Percentiles rank a stretch among this genome's conserved stretches.
These are phyloP conservation scores for Solanum piurae DNA, from an alignment of 257 asterid species.

Conservation along the genomic window DNA sequence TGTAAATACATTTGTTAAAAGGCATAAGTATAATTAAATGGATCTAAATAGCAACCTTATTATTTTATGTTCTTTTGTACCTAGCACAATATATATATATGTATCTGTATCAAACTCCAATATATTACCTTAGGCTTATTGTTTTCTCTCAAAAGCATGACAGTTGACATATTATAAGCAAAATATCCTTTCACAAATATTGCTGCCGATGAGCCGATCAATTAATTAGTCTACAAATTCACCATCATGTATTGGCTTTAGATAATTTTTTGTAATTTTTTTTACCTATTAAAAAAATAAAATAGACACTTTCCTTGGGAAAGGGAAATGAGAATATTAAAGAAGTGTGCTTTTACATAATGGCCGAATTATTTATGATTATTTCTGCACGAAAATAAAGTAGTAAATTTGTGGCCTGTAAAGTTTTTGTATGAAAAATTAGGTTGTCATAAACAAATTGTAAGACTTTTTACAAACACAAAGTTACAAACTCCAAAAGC, in stretches of 20 bases:
- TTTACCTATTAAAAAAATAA: no score
- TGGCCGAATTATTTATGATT: background rate
- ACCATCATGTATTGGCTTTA: background rate
- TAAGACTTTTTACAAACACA: background rate
- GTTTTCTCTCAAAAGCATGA: background rate
- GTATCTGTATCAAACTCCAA: background rate
- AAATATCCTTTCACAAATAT: background rate
- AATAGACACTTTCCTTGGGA: background rate
- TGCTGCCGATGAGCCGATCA: background rate
- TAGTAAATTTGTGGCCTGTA: conserved; percentile 5
- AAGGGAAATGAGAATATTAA: background rate
- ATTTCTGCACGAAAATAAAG: background rate
- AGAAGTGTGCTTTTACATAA: background rate
- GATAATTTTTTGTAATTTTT: background rate
- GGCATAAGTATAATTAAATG: background rate
- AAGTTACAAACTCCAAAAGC: conserved; percentile 3
- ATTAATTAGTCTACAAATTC: background rate
- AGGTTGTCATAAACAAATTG: conserved; percentile 6
- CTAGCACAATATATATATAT: background rate
- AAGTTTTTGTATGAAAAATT: conserved; percentile 5
- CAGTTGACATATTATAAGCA: background rate
- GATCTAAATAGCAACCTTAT: background rate
- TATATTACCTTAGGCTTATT: background rate
- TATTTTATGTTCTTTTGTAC: background rate
- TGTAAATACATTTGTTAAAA: background rate